Percentiles rank a stretch among this genome's conserved stretches.
These are phyloP conservation scores for Vigna reflexopilosa DNA, from an alignment of 306 rosid species.

Conservation along the genomic window DNA sequence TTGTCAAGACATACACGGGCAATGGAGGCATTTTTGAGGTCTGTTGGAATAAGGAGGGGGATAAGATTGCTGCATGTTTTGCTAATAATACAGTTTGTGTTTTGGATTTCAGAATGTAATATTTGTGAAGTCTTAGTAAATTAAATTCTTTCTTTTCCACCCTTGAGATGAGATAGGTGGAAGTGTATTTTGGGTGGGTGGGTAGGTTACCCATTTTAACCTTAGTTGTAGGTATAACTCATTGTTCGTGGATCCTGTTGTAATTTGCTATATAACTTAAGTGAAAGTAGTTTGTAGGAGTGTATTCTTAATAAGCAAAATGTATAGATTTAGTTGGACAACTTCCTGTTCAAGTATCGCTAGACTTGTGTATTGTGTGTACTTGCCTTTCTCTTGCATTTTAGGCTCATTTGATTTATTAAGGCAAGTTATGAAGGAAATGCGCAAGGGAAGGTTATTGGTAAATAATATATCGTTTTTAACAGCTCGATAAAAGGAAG, in stretches of 20 bases:
- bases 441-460: background rate
- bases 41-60: constrained; percentile 91
- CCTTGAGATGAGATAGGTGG: constrained; percentile 40
- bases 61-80: constrained; percentile 87
- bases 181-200: constrained; percentile 47
- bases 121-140: constrained; percentile 33
- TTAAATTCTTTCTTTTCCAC: constrained; percentile 44
- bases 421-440: background rate
- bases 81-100: constrained; percentile 76
- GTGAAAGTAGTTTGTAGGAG: constrained; percentile 33
- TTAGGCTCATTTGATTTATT: background rate
- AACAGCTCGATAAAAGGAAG: background rate
- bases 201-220: constrained; percentile 44
- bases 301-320: constrained; percentile 31
- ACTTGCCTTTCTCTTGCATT: constrained; percentile 8
- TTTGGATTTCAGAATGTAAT: constrained; percentile 61
- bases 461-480: background rate
- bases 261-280: constrained; percentile 23
- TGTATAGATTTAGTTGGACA: constrained; percentile 40
- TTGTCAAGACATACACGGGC: constrained; percentile 75
- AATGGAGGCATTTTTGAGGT: constrained; percentile 89
- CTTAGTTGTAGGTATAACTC: constrained; percentile 41
- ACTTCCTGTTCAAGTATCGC: background rate
- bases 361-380: background rate
- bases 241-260: constrained; percentile 37